Percentiles rank a stretch among this genome's conserved stretches.
Conservation (phyloP, 306 rosid species). For the Lathyrus sativus region DNA sequence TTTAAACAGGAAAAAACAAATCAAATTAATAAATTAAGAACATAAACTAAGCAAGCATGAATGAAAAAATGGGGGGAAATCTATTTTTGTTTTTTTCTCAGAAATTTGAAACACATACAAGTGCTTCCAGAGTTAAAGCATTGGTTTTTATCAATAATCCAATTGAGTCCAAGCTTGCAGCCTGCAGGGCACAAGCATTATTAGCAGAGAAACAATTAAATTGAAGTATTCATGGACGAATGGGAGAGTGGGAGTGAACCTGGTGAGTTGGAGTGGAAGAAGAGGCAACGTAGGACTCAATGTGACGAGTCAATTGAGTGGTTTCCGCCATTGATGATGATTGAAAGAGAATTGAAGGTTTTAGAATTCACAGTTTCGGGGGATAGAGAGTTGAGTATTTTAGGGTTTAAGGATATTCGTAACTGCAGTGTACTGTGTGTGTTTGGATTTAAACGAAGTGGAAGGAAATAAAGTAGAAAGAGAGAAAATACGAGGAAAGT, state of each 20-base stretch:
- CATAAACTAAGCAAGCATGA: conserved; percentile 22
- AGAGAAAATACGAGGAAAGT: no score
- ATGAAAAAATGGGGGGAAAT: neutral
- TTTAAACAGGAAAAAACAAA: conserved; percentile 14
- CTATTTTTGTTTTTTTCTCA: neutral
- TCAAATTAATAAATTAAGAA: neutral
- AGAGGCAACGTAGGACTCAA: conserved; percentile 74
- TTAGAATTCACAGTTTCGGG: conserved; percentile 5
- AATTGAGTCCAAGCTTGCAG: conserved; percentile 69
- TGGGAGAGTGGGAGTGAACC: conserved; percentile 46
- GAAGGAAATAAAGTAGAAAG: neutral
- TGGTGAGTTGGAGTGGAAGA: conserved; percentile 64
- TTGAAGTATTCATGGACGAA: neutral
- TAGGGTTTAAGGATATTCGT: conserved; percentile 48
- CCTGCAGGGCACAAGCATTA: conserved; percentile 52
- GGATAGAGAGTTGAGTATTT: neutral
- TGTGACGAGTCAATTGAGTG: conserved; percentile 53
- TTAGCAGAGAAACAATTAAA: conserved; percentile 16
- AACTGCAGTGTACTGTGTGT: neutral
- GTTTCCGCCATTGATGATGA: conserved; percentile 57
- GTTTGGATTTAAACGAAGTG: neutral
- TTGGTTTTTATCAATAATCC: conserved; percentile 54
- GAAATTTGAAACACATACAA: conserved; percentile 48
- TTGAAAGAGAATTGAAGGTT: conserved; percentile 37
- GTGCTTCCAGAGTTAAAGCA: conserved; percentile 59